Base-by-base conservation (phyloP, 2,329 filamentous ascomycete genomes). In the Botrytis porri region DNA sequence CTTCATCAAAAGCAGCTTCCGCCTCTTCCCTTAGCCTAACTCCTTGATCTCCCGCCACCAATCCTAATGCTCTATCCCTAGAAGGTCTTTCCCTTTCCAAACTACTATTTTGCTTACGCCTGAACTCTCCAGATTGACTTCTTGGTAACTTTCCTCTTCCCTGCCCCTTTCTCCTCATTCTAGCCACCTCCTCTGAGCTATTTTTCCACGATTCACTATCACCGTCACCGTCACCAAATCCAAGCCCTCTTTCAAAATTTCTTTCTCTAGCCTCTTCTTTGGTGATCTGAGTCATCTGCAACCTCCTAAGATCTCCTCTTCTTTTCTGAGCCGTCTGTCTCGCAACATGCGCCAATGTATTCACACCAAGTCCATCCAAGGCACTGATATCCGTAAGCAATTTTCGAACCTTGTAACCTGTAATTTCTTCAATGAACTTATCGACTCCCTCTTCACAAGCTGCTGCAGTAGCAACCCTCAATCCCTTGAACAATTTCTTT, bases 371-470 rank as follows among this genome's bases (percentile, higher is more conserved):
- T 20, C 82, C 82, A 72, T 88, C 87, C 62, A 89, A 84, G 0
- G 82, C 83, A 76, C 84, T 85, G 54, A 89, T 77, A 76, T 88
- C 87, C 6, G 86, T 86, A 25, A 90, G 78, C 74, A 89, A 88
- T 10, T 84, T 84, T 48, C 88, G 84, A 63, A 89, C 84, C 22
- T 85, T 82, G 37, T 88, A 77, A 0, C 88, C 88, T 0, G 86
- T 88, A 74, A 84, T 83, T 35, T 84, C 81, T 41, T 83, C 81
- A 71, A 90, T 85, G 78, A 85, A 85, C 0, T 83, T 83, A 77
- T 89, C 87, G 3, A 88, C 83, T 51, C 84, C 81, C 72, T 87
- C 84, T 72, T 89, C 85, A 67, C 87, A 88, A 7, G 87, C 87
- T 18, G 88, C 88, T 8, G 85, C 85, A 43, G 86, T 84, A 8